phyloP scores from a whole-genome alignment of 495 filamentous ascomycete species.

The Amniculicola lignicola region DNA sequence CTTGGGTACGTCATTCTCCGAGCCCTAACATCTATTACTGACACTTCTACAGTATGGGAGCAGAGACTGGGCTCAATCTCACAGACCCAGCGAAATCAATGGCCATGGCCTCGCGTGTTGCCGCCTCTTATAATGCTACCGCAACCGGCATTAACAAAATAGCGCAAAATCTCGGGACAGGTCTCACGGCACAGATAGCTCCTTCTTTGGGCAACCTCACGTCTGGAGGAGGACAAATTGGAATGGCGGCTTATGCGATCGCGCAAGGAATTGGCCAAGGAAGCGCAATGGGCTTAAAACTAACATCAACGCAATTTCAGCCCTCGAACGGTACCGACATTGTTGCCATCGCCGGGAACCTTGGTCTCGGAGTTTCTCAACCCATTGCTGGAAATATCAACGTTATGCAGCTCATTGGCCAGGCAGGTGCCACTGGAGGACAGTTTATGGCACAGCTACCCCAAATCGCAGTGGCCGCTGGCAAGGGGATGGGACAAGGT shows the following conservation, averaged over 20 bases:
- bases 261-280: slow-evolving; percentile 18
- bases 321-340: slow-evolving; percentile 6
- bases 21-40: neutral
- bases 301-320: slow-evolving; percentile 2
- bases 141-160: slow-evolving; percentile 9
- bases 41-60: slow-evolving; percentile 13
- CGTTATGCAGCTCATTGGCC: neutral
- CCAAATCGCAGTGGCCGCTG: slow-evolving; percentile 8
- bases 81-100: neutral
- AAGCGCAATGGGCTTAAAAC: slow-evolving; percentile 12
- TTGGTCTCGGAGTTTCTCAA: slow-evolving; percentile 10
- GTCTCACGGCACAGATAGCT: slow-evolving; percentile 7
- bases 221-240: neutral
- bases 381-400: slow-evolving; percentile 14
- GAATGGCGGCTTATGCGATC: slow-evolving; percentile 13
- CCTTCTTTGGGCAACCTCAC: neutral
- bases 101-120: slow-evolving; percentile 4
- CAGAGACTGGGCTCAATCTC: slow-evolving; percentile 15
- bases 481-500: slow-evolving; percentile 8
- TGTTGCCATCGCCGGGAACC: slow-evolving; percentile 8
- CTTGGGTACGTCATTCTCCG: slow-evolving; percentile 7
- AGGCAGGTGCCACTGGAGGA: neutral
- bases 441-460: slow-evolving; percentile 13
- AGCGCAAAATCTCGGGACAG: slow-evolving; percentile 13
- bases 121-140: neutral